These are phyloP conservation scores for Withania somnifera DNA, from an alignment of 305 asterid genomes.

Conservation along the genomic window DNA sequence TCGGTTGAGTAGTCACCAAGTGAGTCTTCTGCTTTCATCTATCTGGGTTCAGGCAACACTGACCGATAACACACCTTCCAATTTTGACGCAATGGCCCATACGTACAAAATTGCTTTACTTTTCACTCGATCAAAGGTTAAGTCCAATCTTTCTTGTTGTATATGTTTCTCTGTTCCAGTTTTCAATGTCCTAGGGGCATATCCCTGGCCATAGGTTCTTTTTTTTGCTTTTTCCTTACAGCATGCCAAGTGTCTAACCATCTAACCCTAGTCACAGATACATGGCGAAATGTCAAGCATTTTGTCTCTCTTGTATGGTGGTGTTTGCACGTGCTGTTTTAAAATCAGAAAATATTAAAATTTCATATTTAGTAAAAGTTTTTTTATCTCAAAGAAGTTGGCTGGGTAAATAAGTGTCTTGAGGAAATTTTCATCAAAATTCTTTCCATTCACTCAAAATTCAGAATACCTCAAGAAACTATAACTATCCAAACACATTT, in stretches of 20 bases:
- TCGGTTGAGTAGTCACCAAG: slow-evolving; percentile 41
- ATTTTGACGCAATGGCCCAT: slow-evolving; percentile 43
- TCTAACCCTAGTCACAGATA: neutral
- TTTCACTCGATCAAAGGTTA: slow-evolving; percentile 40
- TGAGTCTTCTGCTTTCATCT: slow-evolving; percentile 41
- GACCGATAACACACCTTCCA: slow-evolving; percentile 31
- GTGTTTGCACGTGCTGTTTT: neutral
- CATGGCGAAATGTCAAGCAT: neutral
- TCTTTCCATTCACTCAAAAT: neutral
- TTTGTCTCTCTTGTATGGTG: neutral
- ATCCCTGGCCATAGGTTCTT: neutral
- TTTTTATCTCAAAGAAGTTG: neutral
- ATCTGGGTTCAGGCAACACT: slow-evolving; percentile 42
- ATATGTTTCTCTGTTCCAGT: neutral
- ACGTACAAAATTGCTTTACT: slow-evolving; percentile 31
- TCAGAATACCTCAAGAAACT: neutral
- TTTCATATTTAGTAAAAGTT: neutral
- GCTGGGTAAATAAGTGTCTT: neutral
- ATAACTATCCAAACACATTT: neutral
- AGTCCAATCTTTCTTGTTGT: neutral
- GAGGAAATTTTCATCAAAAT: neutral
- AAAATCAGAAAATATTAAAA: neutral
- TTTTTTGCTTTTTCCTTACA: neutral
- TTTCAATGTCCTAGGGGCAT: neutral
- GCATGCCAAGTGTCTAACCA: neutral